Conservation (phyloP, 495 filamentous ascomycete species). For the Lasiosphaeriaceae sp. region DNA sequence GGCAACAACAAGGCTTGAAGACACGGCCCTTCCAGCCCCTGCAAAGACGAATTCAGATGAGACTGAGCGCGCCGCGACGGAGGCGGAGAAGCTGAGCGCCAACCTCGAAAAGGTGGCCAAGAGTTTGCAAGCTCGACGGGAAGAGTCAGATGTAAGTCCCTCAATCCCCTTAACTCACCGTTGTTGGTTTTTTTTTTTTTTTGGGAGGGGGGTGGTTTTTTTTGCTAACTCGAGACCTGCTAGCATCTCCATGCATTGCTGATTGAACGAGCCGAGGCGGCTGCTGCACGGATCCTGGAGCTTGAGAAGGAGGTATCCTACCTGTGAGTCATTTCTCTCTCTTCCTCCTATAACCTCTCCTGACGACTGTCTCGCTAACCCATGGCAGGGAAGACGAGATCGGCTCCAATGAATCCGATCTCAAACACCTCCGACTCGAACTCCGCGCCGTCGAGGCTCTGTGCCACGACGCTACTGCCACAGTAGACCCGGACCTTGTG, state of each 20-base stretch:
- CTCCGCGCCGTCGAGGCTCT: constrained; percentile 53
- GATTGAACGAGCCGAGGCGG: constrained; percentile 46
- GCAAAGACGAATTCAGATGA: constrained; percentile 15
- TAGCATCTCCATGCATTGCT: constrained; percentile 54
- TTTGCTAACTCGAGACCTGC: too few species aligned
- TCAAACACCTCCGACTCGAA: constrained; percentile 49
- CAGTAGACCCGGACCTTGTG: constrained; percentile 37
- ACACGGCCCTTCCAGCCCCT: background rate
- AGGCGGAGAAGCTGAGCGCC: constrained; percentile 38
- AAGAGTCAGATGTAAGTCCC: constrained; percentile 47
- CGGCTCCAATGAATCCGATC: constrained; percentile 30
- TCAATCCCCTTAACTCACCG: background rate
- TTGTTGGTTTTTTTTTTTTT: too few species aligned
- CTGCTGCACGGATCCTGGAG: constrained; percentile 48
- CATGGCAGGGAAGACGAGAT: constrained; percentile 27
- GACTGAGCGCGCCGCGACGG: constrained; percentile 31
- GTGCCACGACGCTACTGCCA: constrained; percentile 29
- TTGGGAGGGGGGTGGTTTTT: too few species aligned
- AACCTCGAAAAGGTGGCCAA: constrained; percentile 34
- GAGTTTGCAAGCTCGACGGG: constrained; percentile 39
- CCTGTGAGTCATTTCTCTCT: constrained; percentile 35
- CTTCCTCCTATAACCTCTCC: background rate
- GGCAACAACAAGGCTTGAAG: background rate
- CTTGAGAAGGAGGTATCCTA: constrained; percentile 46
- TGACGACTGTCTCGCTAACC: too few species aligned